A percentile compares a stretch with the other conserved stretches of the same genome.
Conservation (phyloP, 345 rosid species). For the Eucalyptus regnans region DNA sequence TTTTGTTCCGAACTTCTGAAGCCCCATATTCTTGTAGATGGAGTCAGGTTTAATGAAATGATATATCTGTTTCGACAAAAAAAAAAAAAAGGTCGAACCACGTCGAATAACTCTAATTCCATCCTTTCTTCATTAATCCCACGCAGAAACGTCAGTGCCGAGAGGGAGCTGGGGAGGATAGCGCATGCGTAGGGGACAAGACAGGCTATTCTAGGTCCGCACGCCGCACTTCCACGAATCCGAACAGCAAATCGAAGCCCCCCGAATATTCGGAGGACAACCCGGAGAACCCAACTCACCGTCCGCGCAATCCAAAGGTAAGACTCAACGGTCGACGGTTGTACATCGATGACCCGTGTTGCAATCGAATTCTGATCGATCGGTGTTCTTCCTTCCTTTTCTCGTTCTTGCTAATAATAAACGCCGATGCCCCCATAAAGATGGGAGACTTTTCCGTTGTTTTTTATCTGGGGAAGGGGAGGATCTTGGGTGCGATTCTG, state of each 20-base stretch:
- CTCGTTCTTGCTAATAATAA: background rate
- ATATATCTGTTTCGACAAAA: background rate
- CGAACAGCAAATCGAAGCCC: background rate
- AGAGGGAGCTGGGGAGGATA: background rate
- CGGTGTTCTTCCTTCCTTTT: background rate
- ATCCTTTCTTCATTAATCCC: background rate
- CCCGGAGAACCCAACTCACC: background rate
- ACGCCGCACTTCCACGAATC: background rate
- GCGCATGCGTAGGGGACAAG: background rate
- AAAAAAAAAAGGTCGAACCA: background rate
- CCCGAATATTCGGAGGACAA: background rate
- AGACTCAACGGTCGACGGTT: background rate
- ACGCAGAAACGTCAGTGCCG: background rate
- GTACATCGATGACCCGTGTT: background rate
- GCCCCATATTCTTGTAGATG: background rate
- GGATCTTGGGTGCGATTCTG: background rate
- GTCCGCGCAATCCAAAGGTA: background rate
- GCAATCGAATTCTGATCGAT: background rate
- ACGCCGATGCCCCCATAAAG: background rate
- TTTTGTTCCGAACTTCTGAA: too few relatives aligned
- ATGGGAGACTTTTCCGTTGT: background rate
- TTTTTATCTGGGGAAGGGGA: background rate
- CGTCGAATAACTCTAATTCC: background rate
- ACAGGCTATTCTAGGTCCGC: background rate
- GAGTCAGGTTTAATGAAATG: background rate